These are phyloP conservation scores for Penicillium sp. DNA, from an alignment of 2,329 filamentous ascomycete genomes.

Conservation along the genomic window DNA sequence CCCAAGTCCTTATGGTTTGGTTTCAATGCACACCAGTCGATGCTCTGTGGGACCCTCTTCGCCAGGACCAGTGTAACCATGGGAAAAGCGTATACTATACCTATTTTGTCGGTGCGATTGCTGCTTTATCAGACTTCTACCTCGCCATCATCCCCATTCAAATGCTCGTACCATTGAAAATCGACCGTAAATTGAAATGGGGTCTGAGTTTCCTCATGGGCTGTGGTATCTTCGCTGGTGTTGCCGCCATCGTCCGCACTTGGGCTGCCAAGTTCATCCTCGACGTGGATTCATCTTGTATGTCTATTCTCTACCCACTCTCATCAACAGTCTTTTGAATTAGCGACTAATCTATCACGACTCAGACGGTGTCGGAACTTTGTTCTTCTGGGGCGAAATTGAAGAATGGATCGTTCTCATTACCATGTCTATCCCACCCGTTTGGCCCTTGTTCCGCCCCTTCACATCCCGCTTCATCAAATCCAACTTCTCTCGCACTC, in stretches of 20 bases:
- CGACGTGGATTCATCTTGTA: slow-evolving; percentile 23
- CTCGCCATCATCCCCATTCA: slow-evolving; percentile 26
- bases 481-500: slow-evolving; percentile 12
- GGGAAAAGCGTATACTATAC: slow-evolving; percentile 25
- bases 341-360: background rate
- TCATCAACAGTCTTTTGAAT: background rate
- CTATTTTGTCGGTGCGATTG: slow-evolving; percentile 24
- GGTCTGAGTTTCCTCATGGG: slow-evolving; percentile 28
- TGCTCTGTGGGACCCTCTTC: slow-evolving; percentile 24
- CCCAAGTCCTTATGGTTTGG: slow-evolving; percentile 24
- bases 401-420: slow-evolving; percentile 30
- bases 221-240: slow-evolving; percentile 26
- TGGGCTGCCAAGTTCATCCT: slow-evolving; percentile 26
- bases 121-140: slow-evolving; percentile 25
- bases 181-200: slow-evolving; percentile 28
- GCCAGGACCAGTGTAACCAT: slow-evolving; percentile 22
- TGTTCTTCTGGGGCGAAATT: slow-evolving; percentile 27
- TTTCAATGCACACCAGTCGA: slow-evolving; percentile 23
- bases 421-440: slow-evolving; percentile 28
- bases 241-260: slow-evolving; percentile 25
- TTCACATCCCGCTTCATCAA: slow-evolving; percentile 24
- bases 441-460: slow-evolving; percentile 27
- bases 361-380: slow-evolving; percentile 21
- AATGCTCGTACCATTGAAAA: slow-evolving; percentile 23
- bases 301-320: background rate